A percentile compares a stretch with the other conserved stretches of the same genome.
Conservation (phyloP, 345 rosid genomes). For the Limnanthes douglasii region DNA sequence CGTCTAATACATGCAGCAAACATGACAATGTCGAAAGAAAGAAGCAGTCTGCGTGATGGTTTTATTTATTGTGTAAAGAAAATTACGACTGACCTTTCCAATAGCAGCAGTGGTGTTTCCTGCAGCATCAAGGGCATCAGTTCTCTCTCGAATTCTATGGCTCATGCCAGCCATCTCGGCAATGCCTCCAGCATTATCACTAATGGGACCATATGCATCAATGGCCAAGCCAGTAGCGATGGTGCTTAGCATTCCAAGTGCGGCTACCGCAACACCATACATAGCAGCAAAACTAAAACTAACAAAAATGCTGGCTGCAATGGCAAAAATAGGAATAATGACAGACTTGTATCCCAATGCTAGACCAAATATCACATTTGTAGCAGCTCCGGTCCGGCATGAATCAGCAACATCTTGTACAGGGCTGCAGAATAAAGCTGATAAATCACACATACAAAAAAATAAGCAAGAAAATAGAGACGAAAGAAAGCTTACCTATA, state of each 20-base stretch:
- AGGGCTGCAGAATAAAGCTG: slow-evolving; percentile 27
- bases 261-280: slow-evolving; percentile 75
- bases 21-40: neutral
- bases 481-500: slow-evolving; percentile 23
- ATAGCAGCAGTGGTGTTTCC: slow-evolving; percentile 85
- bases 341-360: slow-evolving; percentile 72
- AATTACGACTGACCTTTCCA: slow-evolving; percentile 37
- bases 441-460: neutral
- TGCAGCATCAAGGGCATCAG: slow-evolving; percentile 83
- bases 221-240: slow-evolving; percentile 77
- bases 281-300: slow-evolving; percentile 71
- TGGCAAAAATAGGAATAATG: slow-evolving; percentile 64
- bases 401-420: slow-evolving; percentile 85
- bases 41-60: neutral
- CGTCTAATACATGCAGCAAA: too few relatives aligned
- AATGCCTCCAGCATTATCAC: slow-evolving; percentile 80
- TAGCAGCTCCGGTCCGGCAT: slow-evolving; percentile 77
- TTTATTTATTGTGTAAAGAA: too few relatives aligned
- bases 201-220: slow-evolving; percentile 78
- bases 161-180: slow-evolving; percentile 93
- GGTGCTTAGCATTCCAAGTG: slow-evolving; percentile 79
- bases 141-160: slow-evolving; percentile 67
- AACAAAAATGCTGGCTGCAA: slow-evolving; percentile 51
- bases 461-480: neutral
- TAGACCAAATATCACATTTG: slow-evolving; percentile 67